Percentiles rank a stretch among this genome's conserved stretches.
Conservation (phyloP, 2,329 filamentous ascomycete genomes). For the Fusarium sp. region DNA sequence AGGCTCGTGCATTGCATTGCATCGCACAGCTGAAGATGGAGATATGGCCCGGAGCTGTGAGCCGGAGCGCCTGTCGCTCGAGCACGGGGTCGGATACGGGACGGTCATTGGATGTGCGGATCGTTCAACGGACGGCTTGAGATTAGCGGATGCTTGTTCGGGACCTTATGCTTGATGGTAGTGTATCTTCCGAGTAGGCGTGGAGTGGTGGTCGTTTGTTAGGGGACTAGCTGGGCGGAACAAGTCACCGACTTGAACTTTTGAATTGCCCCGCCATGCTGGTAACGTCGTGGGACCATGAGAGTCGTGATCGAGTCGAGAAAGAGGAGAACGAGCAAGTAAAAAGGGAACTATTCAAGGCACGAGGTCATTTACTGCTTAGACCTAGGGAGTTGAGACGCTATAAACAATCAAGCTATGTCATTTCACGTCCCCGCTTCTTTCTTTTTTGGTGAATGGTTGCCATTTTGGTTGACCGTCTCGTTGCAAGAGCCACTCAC, state of each 20-base stretch:
- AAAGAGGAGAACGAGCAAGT: conserved; percentile 12
- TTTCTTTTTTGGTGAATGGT: conserved; percentile 1
- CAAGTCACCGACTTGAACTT: neutral
- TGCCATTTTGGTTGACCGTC: conserved; percentile 35
- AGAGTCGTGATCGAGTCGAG: conserved; percentile 1
- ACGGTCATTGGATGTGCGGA: conserved; percentile 43
- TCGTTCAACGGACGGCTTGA: conserved; percentile 33
- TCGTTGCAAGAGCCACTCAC: conserved; percentile 21
- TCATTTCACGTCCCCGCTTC: conserved; percentile 28
- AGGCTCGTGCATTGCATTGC: conserved; percentile 12
- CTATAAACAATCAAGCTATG: neutral
- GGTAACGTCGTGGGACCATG: conserved; percentile 25
- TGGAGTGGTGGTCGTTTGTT: neutral
- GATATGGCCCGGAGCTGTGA: conserved; percentile 12
- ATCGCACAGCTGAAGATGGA: conserved; percentile 19
- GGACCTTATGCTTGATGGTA: neutral
- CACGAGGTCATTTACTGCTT: conserved; percentile 15
- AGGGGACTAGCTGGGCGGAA: conserved; percentile 4
- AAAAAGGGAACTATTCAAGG: conserved; percentile 3
- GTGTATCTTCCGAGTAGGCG: neutral
- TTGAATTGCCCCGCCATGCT: conserved; percentile 15
- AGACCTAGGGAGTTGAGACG: neutral
- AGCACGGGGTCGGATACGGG: conserved; percentile 45
- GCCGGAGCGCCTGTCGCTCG: conserved; percentile 44
- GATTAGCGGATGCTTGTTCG: conserved; percentile 43